A percentile compares a stretch with the other conserved stretches of the same genome.
Conservation (phyloP, 116 monocot species). For the Phalaenopsis hybrid region DNA sequence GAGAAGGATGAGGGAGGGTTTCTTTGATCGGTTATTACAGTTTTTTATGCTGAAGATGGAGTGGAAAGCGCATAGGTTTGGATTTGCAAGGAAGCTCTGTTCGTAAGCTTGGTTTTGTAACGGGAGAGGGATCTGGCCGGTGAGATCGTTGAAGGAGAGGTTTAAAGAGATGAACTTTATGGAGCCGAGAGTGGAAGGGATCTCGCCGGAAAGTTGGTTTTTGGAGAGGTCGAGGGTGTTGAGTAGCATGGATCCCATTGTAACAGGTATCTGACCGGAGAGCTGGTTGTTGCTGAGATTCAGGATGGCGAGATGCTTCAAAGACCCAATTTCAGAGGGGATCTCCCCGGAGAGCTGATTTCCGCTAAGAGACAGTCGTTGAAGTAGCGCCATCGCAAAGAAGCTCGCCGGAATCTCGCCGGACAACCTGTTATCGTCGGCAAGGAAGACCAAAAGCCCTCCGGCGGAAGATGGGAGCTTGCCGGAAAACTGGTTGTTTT, state of each 20-base stretch:
- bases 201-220: conserved; percentile 26
- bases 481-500: conserved; percentile 52
- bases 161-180: conserved; percentile 28
- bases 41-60: not conserved
- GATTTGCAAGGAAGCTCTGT: conserved; percentile 26
- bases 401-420: conserved; percentile 39
- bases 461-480: conserved; percentile 36
- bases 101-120: conserved; percentile 17
- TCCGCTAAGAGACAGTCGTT: conserved; percentile 11
- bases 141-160: conserved; percentile 28
- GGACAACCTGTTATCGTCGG: conserved; percentile 49
- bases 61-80: conserved; percentile 15
- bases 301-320: conserved; percentile 18
- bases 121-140: conserved; percentile 21
- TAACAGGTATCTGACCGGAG: conserved; percentile 23
- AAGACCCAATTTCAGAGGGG: conserved; percentile 12
- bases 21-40: not conserved
- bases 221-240: conserved; percentile 27
- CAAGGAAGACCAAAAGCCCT: conserved; percentile 32
- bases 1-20: conserved; percentile 7
- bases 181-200: conserved; percentile 21
- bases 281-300: conserved; percentile 27
- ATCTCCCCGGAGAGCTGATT: conserved; percentile 34
- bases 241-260: conserved; percentile 26
- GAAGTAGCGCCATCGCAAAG: conserved; percentile 24